These are phyloP conservation scores for Huntiella moniliformis DNA, from an alignment of 2,329 filamentous ascomycete species.

Conservation along the genomic window DNA sequence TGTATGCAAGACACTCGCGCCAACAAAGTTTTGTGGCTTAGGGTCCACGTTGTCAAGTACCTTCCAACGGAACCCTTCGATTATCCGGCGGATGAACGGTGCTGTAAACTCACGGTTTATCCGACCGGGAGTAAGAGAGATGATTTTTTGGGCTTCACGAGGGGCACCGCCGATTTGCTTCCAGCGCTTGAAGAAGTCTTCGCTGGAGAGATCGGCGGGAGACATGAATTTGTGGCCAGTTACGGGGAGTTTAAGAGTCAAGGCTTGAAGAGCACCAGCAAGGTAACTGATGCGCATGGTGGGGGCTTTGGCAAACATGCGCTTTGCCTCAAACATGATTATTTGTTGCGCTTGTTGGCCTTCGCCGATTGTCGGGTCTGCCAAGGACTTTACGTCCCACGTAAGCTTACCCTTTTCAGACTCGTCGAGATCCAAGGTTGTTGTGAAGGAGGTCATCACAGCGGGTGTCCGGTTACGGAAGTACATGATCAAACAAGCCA, in stretches of 20 bases:
- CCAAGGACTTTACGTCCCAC: constrained; percentile 73
- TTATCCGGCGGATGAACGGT: constrained; percentile 48
- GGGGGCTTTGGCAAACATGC: constrained; percentile 63
- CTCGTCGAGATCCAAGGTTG: constrained; percentile 68
- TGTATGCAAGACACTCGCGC: constrained; percentile 70
- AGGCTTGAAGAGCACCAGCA: constrained; percentile 76
- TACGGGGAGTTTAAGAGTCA: constrained; percentile 80
- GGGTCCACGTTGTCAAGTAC: constrained; percentile 73
- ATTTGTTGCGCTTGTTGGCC: constrained; percentile 77
- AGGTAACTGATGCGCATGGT: constrained; percentile 91
- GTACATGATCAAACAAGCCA: constrained; percentile 89
- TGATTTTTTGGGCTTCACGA: constrained; percentile 75
- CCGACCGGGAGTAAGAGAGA: constrained; percentile 38
- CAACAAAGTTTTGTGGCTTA: constrained; percentile 85
- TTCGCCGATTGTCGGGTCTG: constrained; percentile 60
- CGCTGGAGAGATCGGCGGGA: constrained; percentile 61
- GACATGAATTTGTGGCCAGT: constrained; percentile 95
- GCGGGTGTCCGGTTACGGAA: constrained; percentile 87
- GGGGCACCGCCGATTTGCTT: constrained; percentile 87
- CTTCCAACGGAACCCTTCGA: constrained; percentile 80
- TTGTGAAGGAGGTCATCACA: constrained; percentile 78
- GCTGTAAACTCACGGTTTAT: constrained; percentile 45
- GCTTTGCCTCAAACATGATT: constrained; percentile 78
- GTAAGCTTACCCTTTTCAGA: constrained; percentile 48
- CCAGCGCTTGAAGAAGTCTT: constrained; percentile 98